Conservation (phyloP, 2,329 filamentous ascomycete genomes). For the Trichothecium roseum region DNA sequence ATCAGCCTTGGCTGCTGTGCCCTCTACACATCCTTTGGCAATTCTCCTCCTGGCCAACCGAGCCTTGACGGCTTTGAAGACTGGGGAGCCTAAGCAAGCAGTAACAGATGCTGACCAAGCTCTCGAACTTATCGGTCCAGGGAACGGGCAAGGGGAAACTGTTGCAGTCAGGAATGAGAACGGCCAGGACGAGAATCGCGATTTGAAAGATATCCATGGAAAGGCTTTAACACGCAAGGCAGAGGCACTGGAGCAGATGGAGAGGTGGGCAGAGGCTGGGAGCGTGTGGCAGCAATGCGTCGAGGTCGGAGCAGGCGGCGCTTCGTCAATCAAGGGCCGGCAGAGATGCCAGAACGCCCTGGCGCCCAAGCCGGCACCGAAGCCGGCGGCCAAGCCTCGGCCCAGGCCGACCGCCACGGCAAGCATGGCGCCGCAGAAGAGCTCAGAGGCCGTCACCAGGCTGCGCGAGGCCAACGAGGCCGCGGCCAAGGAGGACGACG, state of each 20-base stretch:
- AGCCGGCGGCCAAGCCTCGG: slow-evolving; percentile 32
- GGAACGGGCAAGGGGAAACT: slow-evolving; percentile 68
- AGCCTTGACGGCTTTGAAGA: slow-evolving; percentile 81
- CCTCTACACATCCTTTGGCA: slow-evolving; percentile 67
- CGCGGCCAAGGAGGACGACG: slow-evolving; percentile 78
- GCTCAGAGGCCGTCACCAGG: slow-evolving; percentile 69
- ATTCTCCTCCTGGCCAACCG: slow-evolving; percentile 90
- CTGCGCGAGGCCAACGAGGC: slow-evolving; percentile 77
- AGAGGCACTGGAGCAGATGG: slow-evolving; percentile 89
- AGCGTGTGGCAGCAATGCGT: slow-evolving; percentile 74
- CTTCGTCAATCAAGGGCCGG: slow-evolving; percentile 72
- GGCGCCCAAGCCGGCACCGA: slow-evolving; percentile 50
- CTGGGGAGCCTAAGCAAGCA: slow-evolving; percentile 80
- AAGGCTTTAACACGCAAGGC: slow-evolving; percentile 93
- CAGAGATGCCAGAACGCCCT: slow-evolving; percentile 82
- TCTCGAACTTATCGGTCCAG: slow-evolving; percentile 66
- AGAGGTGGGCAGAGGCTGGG: slow-evolving; percentile 81
- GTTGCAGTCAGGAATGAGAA: slow-evolving; percentile 56
- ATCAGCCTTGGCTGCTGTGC: slow-evolving; percentile 63
- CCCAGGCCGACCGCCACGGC: slow-evolving; percentile 30
- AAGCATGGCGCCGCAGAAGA: slow-evolving; percentile 33
- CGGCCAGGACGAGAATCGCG: slow-evolving; percentile 54
- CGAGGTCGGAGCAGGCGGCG: slow-evolving; percentile 75
- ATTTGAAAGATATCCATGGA: slow-evolving; percentile 87
- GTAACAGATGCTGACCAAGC: slow-evolving; percentile 77